A percentile compares a stretch with the other conserved stretches of the same genome.
phyloP scores from a whole-genome alignment of 306 rosid species.

The Inga leiocalycina region DNA sequence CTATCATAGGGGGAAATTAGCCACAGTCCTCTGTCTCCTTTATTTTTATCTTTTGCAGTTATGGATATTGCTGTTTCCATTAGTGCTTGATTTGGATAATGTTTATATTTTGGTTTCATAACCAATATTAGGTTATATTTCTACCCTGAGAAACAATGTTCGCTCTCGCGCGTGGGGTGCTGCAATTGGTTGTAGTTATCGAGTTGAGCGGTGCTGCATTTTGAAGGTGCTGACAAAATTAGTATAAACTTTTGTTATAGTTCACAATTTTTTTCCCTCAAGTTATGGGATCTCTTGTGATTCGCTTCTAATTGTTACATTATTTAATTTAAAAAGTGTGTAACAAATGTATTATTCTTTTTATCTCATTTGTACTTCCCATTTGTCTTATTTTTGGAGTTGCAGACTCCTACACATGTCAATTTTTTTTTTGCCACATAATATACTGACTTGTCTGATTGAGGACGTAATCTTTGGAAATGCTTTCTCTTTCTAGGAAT shows the following conservation, averaged over 20 bases:
- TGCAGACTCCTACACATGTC: background rate
- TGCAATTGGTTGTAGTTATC: conserved; percentile 93
- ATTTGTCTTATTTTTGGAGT: background rate
- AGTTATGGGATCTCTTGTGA: conserved; percentile 21
- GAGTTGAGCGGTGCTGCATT: conserved; percentile 90
- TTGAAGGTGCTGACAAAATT: conserved; percentile 65
- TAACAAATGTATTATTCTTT: conserved; percentile 3
- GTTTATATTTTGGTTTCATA: conserved; percentile 16
- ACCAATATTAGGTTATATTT: conserved; percentile 71
- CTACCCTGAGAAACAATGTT: conserved; percentile 88
- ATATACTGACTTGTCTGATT: conserved; percentile 6
- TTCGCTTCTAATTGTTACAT: conserved; percentile 20
- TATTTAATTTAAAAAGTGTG: conserved; percentile 7
- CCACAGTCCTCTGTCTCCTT: background rate
- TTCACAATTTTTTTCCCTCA: background rate
- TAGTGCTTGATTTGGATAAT: conserved; percentile 27
- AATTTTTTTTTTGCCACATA: background rate
- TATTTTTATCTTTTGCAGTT: conserved; percentile 1
- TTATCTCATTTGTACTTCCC: conserved; percentile 19
- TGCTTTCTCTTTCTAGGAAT: background rate
- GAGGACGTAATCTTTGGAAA: conserved; percentile 10
- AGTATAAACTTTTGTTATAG: conserved; percentile 17
- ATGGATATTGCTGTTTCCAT: conserved; percentile 22
- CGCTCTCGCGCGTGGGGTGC: conserved; percentile 99
- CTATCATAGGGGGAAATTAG: background rate